These are phyloP conservation scores for Paramecium pentaurelia DNA, from an alignment of 73 alveolate genomes.

Conservation along the genomic window DNA sequence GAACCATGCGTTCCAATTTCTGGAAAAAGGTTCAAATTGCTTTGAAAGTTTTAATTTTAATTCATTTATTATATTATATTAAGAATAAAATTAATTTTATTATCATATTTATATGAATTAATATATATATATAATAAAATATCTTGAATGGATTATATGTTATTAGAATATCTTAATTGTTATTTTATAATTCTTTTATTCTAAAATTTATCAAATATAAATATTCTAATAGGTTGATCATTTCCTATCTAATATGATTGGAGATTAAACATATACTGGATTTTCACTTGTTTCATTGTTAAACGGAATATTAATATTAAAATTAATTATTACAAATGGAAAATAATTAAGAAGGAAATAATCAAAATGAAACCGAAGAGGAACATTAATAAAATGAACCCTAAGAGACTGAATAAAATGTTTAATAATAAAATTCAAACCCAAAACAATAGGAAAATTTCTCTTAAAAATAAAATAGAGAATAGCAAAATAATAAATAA, in stretches of 20 bases:
- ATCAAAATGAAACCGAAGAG: neutral
- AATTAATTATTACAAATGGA: neutral
- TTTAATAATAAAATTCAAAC: neutral
- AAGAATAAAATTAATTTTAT: neutral
- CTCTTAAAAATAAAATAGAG: neutral
- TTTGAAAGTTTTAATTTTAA: neutral
- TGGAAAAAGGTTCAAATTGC: neutral
- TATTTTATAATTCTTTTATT: neutral
- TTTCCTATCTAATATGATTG: neutral
- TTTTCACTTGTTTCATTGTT: neutral
- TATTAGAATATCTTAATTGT: neutral
- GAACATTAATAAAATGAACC: neutral
- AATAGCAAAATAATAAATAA: neutral
- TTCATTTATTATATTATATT: neutral
- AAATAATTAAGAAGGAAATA: neutral
- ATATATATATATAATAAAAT: neutral
- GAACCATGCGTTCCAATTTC: conserved; percentile 22
- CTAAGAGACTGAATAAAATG: neutral
- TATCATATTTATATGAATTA: neutral
- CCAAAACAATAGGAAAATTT: neutral
- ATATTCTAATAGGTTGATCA: neutral
- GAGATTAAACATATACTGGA: neutral
- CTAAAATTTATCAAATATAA: neutral
- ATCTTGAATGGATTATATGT: neutral
- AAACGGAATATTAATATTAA: neutral